Evolutionary conservation across 768 basidiomycete genomes (phyloP), one percentile per base, ranked within the genome.

Genomic region (Serendipita sp.): DNA sequence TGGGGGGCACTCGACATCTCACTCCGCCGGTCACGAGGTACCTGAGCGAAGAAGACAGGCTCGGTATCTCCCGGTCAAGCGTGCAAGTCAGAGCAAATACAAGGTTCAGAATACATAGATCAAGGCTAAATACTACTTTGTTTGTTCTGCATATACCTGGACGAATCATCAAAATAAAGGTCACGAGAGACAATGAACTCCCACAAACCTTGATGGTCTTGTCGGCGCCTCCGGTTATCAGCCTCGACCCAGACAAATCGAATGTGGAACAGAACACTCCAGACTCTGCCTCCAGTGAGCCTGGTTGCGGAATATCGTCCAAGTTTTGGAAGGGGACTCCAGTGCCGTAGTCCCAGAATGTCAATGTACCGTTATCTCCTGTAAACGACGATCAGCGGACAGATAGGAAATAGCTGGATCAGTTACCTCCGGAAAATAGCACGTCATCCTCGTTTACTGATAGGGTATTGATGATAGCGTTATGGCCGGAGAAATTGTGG

Each of bases 221-320:
- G 77, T 98, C 96, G 11, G 96, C 96, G 3, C 94, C 88, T 41
- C 96, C 96, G 16, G 94, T 96, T 67, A 94, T 92, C 63, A 99
- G 72, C 63, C 95, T 79, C 34, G 94, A 93, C 1, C 96, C 96
- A 1, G 95, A 97, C 72, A 85, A 79, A 72, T 98, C 96, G 74
- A 98, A 99, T 16, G 91, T 94, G 16, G 93, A 96, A 71, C 90
- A 95, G 77, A 96, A 97, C 11, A 96, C 82, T 63, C 95, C 95
- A 0, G 95, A 85, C 74, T 99, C 96, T 0, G 95, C 95, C 69
- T 99, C 95, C 38, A 99, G 81, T 34, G 90, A 94, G n/a, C 96
- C 96, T 0, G 95, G 93, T 70, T 98, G 96, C 0, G 94, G 93
- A 2, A 93, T 80, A 69, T 97, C 94, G 60, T 93, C 88, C 75